A percentile compares a stretch with the other conserved stretches of the same genome.
These are phyloP conservation scores for Cystobasidiaceae sp. DNA, from an alignment of 1,284 basidiomycete genomes.

Conservation along the genomic window DNA sequence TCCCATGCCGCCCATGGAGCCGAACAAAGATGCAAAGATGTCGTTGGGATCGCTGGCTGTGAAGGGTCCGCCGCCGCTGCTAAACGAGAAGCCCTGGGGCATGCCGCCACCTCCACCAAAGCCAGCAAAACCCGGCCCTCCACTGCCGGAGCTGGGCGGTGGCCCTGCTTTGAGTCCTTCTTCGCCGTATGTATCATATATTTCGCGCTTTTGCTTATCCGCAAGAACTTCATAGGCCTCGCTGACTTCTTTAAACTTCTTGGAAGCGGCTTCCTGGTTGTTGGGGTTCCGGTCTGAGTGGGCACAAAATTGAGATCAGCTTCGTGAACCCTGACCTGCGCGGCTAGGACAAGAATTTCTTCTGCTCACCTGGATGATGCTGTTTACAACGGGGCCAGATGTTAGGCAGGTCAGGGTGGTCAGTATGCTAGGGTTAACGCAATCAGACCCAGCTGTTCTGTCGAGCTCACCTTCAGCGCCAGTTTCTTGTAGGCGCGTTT, in stretches of 20 bases:
- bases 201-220: conserved; percentile 67
- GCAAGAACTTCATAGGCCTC: conserved; percentile 85
- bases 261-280: conserved; percentile 69
- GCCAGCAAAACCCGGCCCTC: conserved; percentile 45
- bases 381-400: neutral
- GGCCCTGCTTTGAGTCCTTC: conserved; percentile 75
- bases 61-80: conserved; percentile 48
- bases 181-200: conserved; percentile 95
- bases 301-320: too few species aligned
- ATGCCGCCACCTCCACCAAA: conserved; percentile 54
- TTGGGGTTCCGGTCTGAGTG: conserved; percentile 81
- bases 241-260: conserved; percentile 88
- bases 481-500: conserved; percentile 53
- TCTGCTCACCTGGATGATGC: conserved; percentile 10
- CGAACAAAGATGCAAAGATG: conserved; percentile 73
- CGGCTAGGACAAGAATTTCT: neutral
- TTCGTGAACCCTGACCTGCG: conserved; percentile 56
- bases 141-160: conserved; percentile 53
- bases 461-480: conserved; percentile 6
- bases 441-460: neutral
- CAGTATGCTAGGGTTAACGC: too few species aligned
- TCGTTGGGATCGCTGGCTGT: conserved; percentile 77
- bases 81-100: conserved; percentile 25
- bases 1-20: too few species aligned
- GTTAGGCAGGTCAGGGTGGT: neutral